A percentile compares a stretch with the other conserved stretches of the same genome.
Evolutionary conservation across 257 asterid genomes (phyloP).

Genomic region (Solanum etuberosum): DNA sequence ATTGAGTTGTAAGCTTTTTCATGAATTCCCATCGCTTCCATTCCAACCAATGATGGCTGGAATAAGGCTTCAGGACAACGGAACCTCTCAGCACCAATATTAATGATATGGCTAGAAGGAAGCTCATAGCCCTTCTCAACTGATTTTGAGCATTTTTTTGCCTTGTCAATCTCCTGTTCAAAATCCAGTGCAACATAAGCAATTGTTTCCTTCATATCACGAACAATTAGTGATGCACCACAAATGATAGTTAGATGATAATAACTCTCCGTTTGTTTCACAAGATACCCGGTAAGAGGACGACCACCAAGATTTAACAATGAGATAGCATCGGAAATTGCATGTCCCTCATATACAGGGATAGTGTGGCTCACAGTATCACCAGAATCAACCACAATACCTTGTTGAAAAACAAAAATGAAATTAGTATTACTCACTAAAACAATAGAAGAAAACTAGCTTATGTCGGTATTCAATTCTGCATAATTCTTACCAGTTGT

Average conservation of each 20-base stretch:
- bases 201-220: neutral
- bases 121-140: neutral
- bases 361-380: neutral
- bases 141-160: neutral
- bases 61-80: slow-evolving; percentile 1
- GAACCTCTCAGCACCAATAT: neutral
- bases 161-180: neutral
- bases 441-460: neutral
- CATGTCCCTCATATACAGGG: neutral
- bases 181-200: neutral
- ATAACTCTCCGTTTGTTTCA: too few relatives aligned
- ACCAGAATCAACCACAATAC: neutral
- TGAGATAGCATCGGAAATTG: neutral
- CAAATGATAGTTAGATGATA: neutral
- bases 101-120: neutral
- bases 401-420: neutral
- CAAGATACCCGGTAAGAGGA: neutral
- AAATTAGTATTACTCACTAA: neutral
- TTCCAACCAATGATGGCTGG: slow-evolving; percentile 3
- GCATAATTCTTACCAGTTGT: neutral
- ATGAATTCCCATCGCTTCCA: neutral
- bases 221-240: neutral
- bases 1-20: neutral
- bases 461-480: too few relatives aligned
- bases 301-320: neutral